Evolutionary conservation across 1,284 basidiomycete species (phyloP).

Genomic region (Veloboletus limbatus): DNA sequence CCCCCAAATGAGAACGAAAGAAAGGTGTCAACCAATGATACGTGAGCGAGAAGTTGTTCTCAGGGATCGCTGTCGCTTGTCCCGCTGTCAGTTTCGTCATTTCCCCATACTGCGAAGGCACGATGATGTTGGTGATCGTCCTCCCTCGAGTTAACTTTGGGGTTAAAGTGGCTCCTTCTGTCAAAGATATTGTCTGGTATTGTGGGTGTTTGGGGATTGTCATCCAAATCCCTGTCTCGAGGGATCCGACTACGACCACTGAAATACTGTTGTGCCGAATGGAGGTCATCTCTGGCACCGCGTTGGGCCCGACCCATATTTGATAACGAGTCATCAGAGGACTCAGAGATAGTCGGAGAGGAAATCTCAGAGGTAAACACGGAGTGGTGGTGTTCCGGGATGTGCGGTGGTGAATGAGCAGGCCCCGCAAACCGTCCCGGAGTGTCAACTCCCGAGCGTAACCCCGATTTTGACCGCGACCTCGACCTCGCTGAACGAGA

Average conservation of each 20-base stretch:
- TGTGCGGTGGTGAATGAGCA: slow-evolving; percentile 51
- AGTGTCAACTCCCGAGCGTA: slow-evolving; percentile 67
- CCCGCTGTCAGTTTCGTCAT: slow-evolving; percentile 84
- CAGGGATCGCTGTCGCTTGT: slow-evolving; percentile 64
- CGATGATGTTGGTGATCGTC: slow-evolving; percentile 46
- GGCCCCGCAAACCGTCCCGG: slow-evolving; percentile 75
- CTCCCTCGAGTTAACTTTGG: slow-evolving; percentile 37
- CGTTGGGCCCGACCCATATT: slow-evolving; percentile 36
- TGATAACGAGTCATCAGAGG: slow-evolving; percentile 33
- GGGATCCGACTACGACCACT: slow-evolving; percentile 55
- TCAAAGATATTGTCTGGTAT: slow-evolving; percentile 38
- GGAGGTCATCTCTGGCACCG: slow-evolving; percentile 53
- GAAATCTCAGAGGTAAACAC: slow-evolving; percentile 34
- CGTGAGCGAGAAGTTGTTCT: not conserved
- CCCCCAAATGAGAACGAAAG: slow-evolving; percentile 2
- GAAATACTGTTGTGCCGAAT: slow-evolving; percentile 42
- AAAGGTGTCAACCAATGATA: not conserved
- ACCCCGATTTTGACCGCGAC: slow-evolving; percentile 42
- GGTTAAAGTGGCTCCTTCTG: slow-evolving; percentile 37
- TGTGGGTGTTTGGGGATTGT: slow-evolving; percentile 60
- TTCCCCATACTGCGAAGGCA: slow-evolving; percentile 80
- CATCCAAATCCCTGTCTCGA: slow-evolving; percentile 49
- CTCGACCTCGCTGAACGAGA: slow-evolving; percentile 40
- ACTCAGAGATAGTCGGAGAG: slow-evolving; percentile 39
- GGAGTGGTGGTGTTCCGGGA: slow-evolving; percentile 18